Evolutionary conservation across 257 asterid species (phyloP), one percentile per base, ranked within the genome.

Genomic region (Hygrophila difformis): DNA sequence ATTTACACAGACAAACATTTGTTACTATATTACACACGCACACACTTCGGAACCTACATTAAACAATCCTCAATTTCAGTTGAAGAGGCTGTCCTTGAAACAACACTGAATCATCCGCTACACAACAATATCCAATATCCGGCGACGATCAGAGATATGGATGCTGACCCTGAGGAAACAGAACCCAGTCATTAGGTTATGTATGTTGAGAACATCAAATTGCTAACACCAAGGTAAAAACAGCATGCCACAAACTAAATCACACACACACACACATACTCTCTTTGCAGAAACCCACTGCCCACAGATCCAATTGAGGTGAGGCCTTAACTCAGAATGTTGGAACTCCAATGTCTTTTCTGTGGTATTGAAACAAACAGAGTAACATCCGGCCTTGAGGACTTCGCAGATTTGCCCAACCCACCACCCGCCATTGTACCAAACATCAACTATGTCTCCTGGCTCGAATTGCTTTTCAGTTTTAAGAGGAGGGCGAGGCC

Each of bases 241-340:
- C 37, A 45, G 37, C 36, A 23, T 1, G 15, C 24, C 20, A 45
- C 12, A 22, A 44, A 21, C 29, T 11, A 20, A 23, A 2, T 24
- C 29, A n/a, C n/a, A n/a, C n/a, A n/a, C n/a, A n/a, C 29, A 24
- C 7, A 24, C 7, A 6, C 65, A 33, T 66, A 72, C 75, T 68
- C 61, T 28, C 44, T 43, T 51, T 31, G 69, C 49, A 1, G 38
- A 48, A 34, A 70, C 49, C 91, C 91, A 79, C 44, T 61, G 64
- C 49, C 78, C 68, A 16, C 73, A 33, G 1, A 67, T 55, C 85
- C 77, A 76, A 26, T 73, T 69, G 48, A 55, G 80, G 73, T 68
- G 79, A 54, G 76, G 76, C 57, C 91, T 73, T 72, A 79, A 59
- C 34, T 73, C 75, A 42, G 72, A 62, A 65, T 74, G 85, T 62